Conservation (phyloP, 352 stramenopile species). For the Phytophthora macrochlamydospora region DNA sequence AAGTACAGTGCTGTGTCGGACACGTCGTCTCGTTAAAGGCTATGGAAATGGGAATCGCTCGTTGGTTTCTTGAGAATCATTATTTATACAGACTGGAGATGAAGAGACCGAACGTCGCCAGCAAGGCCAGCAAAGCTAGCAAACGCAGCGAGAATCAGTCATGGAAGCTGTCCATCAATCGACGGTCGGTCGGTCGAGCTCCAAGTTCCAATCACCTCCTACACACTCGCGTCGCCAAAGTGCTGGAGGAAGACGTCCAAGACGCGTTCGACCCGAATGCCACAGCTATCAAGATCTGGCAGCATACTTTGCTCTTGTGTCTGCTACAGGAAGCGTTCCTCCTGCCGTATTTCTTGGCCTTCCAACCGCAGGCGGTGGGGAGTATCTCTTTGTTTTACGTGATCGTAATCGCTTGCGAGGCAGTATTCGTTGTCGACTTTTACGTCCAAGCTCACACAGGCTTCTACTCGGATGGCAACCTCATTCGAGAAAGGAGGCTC, state of each 20-base stretch:
- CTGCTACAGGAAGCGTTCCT: constrained; percentile 57
- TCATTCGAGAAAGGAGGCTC: constrained; percentile 42
- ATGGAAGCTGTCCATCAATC: too few relatives aligned
- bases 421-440: constrained; percentile 56
- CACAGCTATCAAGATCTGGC: constrained; percentile 46
- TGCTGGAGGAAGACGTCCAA: constrained; percentile 29
- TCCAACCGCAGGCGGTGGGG: constrained; percentile 16
- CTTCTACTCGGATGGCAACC: constrained; percentile 61
- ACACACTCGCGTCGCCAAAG: neutral
- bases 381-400: constrained; percentile 11
- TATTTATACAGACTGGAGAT: too few relatives aligned
- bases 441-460: constrained; percentile 64
- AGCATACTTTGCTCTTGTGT: constrained; percentile 48
- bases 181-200: too few relatives aligned
- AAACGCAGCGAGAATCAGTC: too few relatives aligned
- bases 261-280: constrained; percentile 62
- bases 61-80: too few relatives aligned
- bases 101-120: too few relatives aligned
- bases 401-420: constrained; percentile 36
- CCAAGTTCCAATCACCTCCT: too few relatives aligned
- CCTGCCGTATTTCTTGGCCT: constrained; percentile 47
- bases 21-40: too few relatives aligned
- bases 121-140: too few relatives aligned
- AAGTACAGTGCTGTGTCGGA: too few relatives aligned
- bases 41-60: too few relatives aligned